Evolutionary conservation across 129 eudicot genomes (phyloP).

Genomic region (Ambrosia artemisiifolia): DNA sequence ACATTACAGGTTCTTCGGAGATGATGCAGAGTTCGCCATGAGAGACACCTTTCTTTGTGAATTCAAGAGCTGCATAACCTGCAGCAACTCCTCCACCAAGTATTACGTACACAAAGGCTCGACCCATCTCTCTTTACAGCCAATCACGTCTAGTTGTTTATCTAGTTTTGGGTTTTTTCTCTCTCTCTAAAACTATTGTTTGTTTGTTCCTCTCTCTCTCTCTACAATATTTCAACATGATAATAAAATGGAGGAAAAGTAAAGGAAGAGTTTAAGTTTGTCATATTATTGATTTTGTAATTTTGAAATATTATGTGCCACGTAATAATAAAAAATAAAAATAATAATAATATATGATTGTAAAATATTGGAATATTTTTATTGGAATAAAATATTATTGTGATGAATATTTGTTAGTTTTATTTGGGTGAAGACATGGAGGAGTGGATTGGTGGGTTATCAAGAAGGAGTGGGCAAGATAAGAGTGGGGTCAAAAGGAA

Average conservation of each 20-base stretch:
- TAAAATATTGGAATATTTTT: neutral
- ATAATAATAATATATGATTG: neutral
- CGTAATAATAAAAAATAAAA: neutral
- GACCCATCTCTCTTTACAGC: constrained; percentile 54
- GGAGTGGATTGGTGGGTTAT: constrained; percentile 29
- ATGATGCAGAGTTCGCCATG: constrained; percentile 96
- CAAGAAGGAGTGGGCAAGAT: constrained; percentile 33
- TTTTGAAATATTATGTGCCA: neutral
- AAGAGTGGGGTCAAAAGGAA: constrained; percentile 34
- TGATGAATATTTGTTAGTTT: too few relatives aligned
- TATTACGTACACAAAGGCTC: constrained; percentile 88
- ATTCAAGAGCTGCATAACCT: constrained; percentile 97
- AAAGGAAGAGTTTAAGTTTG: neutral
- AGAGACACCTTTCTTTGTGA: constrained; percentile 70
- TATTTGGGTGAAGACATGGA: neutral
- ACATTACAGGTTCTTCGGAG: constrained; percentile 80
- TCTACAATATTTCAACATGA: neutral
- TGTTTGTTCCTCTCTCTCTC: constrained; percentile 17
- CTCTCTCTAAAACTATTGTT: neutral
- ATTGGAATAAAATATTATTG: neutral
- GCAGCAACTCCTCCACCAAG: constrained; percentile 98
- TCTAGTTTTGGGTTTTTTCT: constrained; percentile 5
- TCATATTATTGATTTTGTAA: neutral
- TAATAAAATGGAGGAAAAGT: neutral
- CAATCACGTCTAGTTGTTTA: constrained; percentile 30